A percentile compares a stretch with the other conserved stretches of the same genome.
phyloP scores from a whole-genome alignment of 2,329 filamentous ascomycete genomes.

The Phialophora tarda region DNA sequence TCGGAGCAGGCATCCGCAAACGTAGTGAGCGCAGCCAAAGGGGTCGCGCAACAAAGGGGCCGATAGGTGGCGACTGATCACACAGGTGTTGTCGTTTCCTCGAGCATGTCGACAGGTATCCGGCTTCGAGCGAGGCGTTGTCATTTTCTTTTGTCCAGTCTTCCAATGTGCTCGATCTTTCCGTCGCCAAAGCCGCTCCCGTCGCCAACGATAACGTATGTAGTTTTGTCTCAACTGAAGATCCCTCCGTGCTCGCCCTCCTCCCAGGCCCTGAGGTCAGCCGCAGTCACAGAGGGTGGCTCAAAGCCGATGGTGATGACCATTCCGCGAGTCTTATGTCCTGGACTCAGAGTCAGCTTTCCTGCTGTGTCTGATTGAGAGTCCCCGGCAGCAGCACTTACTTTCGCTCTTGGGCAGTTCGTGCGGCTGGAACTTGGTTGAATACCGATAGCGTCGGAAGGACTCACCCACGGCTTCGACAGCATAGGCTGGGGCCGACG shows the following conservation, averaged over 20 bases:
- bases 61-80: neutral
- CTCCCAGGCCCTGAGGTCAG: conserved; percentile 18
- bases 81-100: neutral
- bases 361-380: neutral
- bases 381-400: conserved; percentile 13
- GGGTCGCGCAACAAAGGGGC: neutral
- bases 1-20: neutral
- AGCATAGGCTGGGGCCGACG: neutral
- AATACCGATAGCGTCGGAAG: conserved; percentile 17
- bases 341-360: neutral
- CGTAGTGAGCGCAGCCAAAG: neutral
- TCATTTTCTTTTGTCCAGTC: neutral
- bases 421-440: conserved; percentile 17
- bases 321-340: conserved; percentile 11
- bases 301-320: conserved; percentile 28
- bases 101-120: neutral
- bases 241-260: conserved; percentile 15
- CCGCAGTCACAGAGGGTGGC: neutral
- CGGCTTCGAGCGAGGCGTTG: neutral
- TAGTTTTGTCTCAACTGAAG: conserved; percentile 9
- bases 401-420: neutral
- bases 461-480: conserved; percentile 8
- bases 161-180: neutral
- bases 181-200: neutral
- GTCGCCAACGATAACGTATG: neutral